Evolutionary conservation across 495 filamentous ascomycete species (phyloP).

Genomic region (Podospora tetraspora): DNA sequence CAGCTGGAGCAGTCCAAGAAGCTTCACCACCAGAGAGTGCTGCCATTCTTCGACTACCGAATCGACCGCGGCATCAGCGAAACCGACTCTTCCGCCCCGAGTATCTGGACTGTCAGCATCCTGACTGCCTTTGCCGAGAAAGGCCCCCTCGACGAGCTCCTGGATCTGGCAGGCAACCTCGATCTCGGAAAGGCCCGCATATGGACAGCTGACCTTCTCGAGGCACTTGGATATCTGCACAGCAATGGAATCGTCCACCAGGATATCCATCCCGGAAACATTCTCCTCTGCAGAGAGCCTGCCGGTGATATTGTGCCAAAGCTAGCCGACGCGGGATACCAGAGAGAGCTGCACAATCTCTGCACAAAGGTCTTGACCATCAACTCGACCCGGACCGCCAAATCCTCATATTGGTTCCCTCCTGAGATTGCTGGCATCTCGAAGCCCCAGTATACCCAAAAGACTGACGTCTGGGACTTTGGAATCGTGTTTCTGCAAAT

Average conservation of each 20-base stretch:
- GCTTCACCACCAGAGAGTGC: constrained; percentile 69
- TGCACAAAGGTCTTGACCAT: constrained; percentile 40
- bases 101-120: constrained; percentile 70
- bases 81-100: constrained; percentile 29
- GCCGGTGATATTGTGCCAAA: constrained; percentile 58
- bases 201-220: constrained; percentile 87
- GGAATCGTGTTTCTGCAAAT: constrained; percentile 88
- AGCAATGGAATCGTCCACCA: constrained; percentile 75
- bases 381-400: constrained; percentile 52
- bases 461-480: constrained; percentile 92
- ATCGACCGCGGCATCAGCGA: constrained; percentile 51
- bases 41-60: constrained; percentile 75
- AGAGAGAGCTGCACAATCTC: constrained; percentile 56
- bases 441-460: constrained; percentile 58
- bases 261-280: constrained; percentile 67
- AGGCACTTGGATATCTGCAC: constrained; percentile 82
- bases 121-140: constrained; percentile 75
- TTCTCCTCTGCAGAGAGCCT: constrained; percentile 60
- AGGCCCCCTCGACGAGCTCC: constrained; percentile 73
- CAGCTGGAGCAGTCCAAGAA: constrained; percentile 67
- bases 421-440: constrained; percentile 65
- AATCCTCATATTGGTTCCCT: constrained; percentile 76
- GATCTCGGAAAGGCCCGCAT: constrained; percentile 66
- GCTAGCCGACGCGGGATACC: constrained; percentile 64
- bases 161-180: constrained; percentile 71